phyloP scores from a whole-genome alignment of 2,329 filamentous ascomycete genomes.

The Claviceps sorghi region DNA sequence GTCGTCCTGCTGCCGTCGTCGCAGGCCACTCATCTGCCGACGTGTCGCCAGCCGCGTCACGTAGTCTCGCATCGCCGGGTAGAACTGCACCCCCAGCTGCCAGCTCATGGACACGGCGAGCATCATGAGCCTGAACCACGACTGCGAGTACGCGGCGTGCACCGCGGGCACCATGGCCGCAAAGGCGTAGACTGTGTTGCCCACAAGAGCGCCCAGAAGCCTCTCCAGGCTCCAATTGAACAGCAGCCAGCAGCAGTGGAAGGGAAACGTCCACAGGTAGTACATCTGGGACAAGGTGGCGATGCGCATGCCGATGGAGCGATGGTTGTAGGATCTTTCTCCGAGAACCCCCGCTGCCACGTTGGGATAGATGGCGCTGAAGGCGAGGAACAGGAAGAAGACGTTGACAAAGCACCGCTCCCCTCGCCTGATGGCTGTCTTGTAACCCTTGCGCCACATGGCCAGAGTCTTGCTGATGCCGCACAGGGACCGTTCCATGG shows the following conservation, averaged over 20 bases:
- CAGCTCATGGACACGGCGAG: constrained; percentile 9
- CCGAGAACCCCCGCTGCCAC: constrained; percentile 9
- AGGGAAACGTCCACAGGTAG: constrained; percentile 9
- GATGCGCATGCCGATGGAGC: constrained; percentile 10
- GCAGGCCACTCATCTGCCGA: constrained; percentile 6
- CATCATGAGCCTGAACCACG: constrained; percentile 11
- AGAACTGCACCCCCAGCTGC: constrained; percentile 10
- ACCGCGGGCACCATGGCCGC: constrained; percentile 8
- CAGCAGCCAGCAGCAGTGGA: constrained; percentile 8
- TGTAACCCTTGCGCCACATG: constrained; percentile 10
- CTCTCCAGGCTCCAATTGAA: constrained; percentile 12
- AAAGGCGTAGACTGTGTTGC: constrained; percentile 10
- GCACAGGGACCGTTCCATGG: constrained; percentile 3
- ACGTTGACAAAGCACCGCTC: constrained; percentile 8
- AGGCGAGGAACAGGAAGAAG: constrained; percentile 10
- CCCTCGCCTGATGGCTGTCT: constrained; percentile 4
- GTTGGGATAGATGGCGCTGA: constrained; percentile 9
- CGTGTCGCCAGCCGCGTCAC: constrained; percentile 6
- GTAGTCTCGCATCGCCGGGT: constrained; percentile 7
- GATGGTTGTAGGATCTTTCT: constrained; percentile 11
- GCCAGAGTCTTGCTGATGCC: constrained; percentile 7
- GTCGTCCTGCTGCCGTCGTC: not conserved
- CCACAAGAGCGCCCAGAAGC: constrained; percentile 9
- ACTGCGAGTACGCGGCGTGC: constrained; percentile 5
- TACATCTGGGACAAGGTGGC: constrained; percentile 9